These are phyloP conservation scores for Cadophora sp. DNA, from an alignment of 2,329 filamentous ascomycete genomes.

Conservation along the genomic window DNA sequence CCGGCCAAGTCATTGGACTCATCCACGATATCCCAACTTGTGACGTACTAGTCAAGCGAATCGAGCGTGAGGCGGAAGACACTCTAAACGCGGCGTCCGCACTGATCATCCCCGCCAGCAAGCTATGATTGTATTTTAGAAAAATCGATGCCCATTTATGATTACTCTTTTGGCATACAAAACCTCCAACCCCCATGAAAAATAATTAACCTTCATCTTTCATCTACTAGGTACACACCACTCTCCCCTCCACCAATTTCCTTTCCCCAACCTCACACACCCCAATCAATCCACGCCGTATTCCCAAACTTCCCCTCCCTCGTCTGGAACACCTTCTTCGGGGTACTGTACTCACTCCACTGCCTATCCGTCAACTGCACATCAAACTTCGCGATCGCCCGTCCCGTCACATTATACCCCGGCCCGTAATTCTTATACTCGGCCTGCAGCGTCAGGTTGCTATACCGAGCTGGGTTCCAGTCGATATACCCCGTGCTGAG, in stretches of 20 bases:
- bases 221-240: neutral
- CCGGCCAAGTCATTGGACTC: constrained; percentile 90
- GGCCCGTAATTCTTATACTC: constrained; percentile 59
- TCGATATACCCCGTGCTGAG: constrained; percentile 56
- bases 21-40: constrained; percentile 86
- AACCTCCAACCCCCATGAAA: too few relatives aligned
- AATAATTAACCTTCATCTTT: neutral
- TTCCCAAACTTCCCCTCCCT: constrained; percentile 36
- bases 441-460: constrained; percentile 56
- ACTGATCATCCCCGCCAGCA: constrained; percentile 62
- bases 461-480: constrained; percentile 48
- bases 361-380: constrained; percentile 31
- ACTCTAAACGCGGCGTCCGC: constrained; percentile 65
- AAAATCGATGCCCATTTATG: neutral
- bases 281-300: constrained; percentile 38
- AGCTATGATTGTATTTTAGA: constrained; percentile 47
- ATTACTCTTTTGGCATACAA: neutral
- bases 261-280: constrained; percentile 21
- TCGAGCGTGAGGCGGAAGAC: constrained; percentile 78
- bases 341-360: constrained; percentile 32
- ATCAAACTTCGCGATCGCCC: constrained; percentile 38
- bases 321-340: constrained; percentile 36
- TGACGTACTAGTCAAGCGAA: constrained; percentile 70
- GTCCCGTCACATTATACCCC: constrained; percentile 56
- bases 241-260: neutral